Evolutionary conservation across 1,284 basidiomycete genomes (phyloP), one percentile per base, ranked within the genome.

Genomic region (Cryptococcus wingfieldii): DNA sequence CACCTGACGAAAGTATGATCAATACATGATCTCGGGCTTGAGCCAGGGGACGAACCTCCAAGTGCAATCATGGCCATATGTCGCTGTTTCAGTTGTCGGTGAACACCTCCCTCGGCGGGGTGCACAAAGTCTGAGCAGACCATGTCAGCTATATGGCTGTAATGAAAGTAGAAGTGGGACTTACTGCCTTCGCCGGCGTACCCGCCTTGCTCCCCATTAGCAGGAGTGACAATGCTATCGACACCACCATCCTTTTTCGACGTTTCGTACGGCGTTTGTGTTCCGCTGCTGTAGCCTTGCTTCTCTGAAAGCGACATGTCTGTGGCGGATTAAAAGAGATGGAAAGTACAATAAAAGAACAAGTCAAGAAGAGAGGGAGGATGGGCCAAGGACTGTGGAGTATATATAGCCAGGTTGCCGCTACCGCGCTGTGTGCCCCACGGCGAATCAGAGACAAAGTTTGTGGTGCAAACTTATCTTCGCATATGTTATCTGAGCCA

Each of bases 61-160:
- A 82, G 74, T 1, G 81, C 81, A 50, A 83, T 80, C 78, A 80
- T 77, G 4, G 70, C 67, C 62, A 77, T 66, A 50, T 77, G 76
- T n/a, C 75, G 57, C 51, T 70, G 69, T 62, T 75, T 73, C 53
- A 75, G 67, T n/a, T 63, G 62, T 37, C 72, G 67, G 55, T 71
- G 66, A 47, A 74, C 67, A 14, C 54, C 58, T 12, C 66, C 68
- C 23, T 68, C 64, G 10, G 38, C 60, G n/a, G 46, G n/a, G 31
- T 53, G 54, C 31, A 54, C 56, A 25, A 10, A 18, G 13, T 49
- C 54, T 59, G 18, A 12, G 41, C 37, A 42, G 43, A 23, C 28
- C 1, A 16, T 45, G 19, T 27, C 45, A 25, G 14, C 19, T 16
- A 4, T 4, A 18, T 25, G 18, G 18, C 2, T 23, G 25, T 9